A percentile compares a stretch with the other conserved stretches of the same genome.
phyloP scores from a whole-genome alignment of 2,329 filamentous ascomycete genomes.

The Pleurostoma richardsiae region DNA sequence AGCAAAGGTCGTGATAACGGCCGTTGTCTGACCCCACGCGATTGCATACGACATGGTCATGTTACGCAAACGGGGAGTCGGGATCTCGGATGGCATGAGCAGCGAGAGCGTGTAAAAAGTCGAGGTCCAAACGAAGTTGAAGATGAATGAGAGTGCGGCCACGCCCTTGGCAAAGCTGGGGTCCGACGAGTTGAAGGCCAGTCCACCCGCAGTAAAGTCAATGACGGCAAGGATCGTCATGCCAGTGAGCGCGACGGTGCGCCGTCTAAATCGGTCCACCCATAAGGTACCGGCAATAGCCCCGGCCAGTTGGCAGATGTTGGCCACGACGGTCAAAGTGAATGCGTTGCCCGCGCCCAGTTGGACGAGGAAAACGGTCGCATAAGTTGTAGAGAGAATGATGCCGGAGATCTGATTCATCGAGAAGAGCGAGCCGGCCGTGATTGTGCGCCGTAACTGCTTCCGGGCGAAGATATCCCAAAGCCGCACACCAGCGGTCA shows the following conservation, averaged over 20 bases:
- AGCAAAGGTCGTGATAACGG: constrained; percentile 30
- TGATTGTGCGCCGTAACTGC: constrained; percentile 27
- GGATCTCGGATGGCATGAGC: constrained; percentile 27
- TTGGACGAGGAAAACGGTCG: constrained; percentile 27
- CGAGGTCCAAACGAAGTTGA: constrained; percentile 29
- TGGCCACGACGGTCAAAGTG: constrained; percentile 25
- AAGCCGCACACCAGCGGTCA: constrained; percentile 18
- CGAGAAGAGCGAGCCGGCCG: constrained; percentile 25
- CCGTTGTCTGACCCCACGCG: constrained; percentile 26
- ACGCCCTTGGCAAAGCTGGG: constrained; percentile 18
- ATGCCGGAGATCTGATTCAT: constrained; percentile 28
- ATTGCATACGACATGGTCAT: constrained; percentile 27
- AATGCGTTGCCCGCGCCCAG: constrained; percentile 25
- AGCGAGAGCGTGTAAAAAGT: constrained; percentile 28
- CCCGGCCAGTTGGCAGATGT: constrained; percentile 26
- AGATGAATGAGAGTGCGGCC: constrained; percentile 25
- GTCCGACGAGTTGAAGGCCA: constrained; percentile 21
- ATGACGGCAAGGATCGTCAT: constrained; percentile 25
- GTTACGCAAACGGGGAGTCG: constrained; percentile 3
- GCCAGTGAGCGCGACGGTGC: constrained; percentile 26
- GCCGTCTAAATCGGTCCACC: constrained; percentile 24
- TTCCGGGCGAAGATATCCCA: constrained; percentile 27
- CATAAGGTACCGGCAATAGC: constrained; percentile 26
- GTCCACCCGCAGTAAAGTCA: constrained; percentile 22
- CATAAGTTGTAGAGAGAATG: constrained; percentile 28